These are phyloP conservation scores for Ophiostoma tasmaniense DNA, from an alignment of 2,329 filamentous ascomycete species.

Conservation along the genomic window DNA sequence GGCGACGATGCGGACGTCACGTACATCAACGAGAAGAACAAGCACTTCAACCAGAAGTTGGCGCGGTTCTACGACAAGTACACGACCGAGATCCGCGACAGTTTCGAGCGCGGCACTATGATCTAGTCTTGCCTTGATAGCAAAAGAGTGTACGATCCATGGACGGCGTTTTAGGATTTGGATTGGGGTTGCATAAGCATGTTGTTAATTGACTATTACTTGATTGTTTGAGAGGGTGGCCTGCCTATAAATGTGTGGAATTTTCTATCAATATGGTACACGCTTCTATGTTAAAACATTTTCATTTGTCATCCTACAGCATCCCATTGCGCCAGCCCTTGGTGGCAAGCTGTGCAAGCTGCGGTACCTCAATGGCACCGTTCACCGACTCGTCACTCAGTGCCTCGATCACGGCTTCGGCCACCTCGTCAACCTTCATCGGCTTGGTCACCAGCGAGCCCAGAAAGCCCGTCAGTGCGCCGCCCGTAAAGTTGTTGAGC, in stretches of 20 bases:
- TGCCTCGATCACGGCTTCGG: constrained; percentile 82
- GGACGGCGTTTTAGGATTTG: neutral
- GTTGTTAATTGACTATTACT: neutral
- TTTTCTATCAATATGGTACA: neutral
- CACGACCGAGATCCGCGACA: constrained; percentile 91
- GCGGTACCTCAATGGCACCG: constrained; percentile 67
- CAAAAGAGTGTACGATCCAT: neutral
- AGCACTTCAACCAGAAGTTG: constrained; percentile 98
- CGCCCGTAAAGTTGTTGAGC: constrained; percentile 70
- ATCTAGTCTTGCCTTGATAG: constrained; percentile 47
- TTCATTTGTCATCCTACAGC: constrained; percentile 47
- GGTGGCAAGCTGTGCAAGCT: constrained; percentile 73
- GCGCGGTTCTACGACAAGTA: constrained; percentile 97
- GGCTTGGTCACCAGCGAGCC: constrained; percentile 80
- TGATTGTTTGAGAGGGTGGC: neutral
- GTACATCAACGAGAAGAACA: constrained; percentile 99
- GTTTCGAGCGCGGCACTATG: constrained; percentile 94
- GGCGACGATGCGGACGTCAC: constrained; percentile 89
- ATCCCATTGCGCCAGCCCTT: constrained; percentile 85
- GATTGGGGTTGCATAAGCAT: neutral
- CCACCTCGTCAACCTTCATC: constrained; percentile 76
- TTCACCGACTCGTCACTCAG: constrained; percentile 63
- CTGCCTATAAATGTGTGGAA: neutral
- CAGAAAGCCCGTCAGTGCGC: constrained; percentile 65
- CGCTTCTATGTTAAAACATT: constrained; percentile 7